These are phyloP conservation scores for Fusarium ramigenum DNA, from an alignment of 2,329 filamentous ascomycete genomes.

Conservation along the genomic window DNA sequence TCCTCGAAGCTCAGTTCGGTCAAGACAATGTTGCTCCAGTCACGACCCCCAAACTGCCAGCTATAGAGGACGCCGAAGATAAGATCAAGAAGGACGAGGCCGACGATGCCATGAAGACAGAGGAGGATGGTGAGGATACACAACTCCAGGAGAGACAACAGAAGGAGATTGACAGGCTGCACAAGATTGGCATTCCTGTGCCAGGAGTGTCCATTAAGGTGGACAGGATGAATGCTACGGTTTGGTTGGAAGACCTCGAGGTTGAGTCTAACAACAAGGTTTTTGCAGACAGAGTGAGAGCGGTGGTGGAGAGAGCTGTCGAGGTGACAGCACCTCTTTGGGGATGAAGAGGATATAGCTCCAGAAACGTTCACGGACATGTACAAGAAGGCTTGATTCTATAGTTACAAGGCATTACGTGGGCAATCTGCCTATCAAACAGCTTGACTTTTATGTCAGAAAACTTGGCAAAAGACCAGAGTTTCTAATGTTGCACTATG, in stretches of 20 bases:
- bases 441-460: neutral
- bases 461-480: constrained; percentile 25
- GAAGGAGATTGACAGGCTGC: constrained; percentile 80
- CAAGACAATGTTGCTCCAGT: constrained; percentile 83
- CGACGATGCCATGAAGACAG: constrained; percentile 49
- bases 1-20: constrained; percentile 97
- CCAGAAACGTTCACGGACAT: neutral
- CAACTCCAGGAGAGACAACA: constrained; percentile 66
- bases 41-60: constrained; percentile 66
- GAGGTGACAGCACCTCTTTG: constrained; percentile 85
- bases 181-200: constrained; percentile 87
- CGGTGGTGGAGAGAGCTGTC: constrained; percentile 88
- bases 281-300: constrained; percentile 83
- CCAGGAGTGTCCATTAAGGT: constrained; percentile 88
- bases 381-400: neutral
- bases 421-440: neutral
- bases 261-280: constrained; percentile 85
- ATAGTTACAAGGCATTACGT: neutral
- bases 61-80: constrained; percentile 49
- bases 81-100: constrained; percentile 49
- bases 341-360: constrained; percentile 49
- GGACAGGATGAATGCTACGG: constrained; percentile 85
- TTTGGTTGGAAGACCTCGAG: constrained; percentile 92
- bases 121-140: constrained; percentile 51
- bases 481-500: constrained; percentile 39